Conservation (phyloP, 768 basidiomycete species). For the Suillus subalutaceus region DNA sequence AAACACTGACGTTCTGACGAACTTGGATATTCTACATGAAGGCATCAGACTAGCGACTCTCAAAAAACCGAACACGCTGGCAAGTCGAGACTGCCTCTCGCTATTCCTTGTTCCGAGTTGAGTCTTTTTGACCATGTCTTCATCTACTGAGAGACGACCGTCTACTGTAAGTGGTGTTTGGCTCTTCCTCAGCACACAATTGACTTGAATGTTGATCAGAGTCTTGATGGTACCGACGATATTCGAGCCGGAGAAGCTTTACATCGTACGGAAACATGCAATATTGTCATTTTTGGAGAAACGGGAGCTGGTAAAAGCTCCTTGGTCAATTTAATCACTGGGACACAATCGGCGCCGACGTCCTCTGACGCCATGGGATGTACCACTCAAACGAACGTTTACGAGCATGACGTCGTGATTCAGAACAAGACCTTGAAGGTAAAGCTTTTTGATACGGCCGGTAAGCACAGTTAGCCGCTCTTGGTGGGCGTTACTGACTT, state of each 20-base stretch:
- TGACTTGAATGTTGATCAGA: neutral
- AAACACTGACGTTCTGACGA: neutral
- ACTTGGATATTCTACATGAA: neutral
- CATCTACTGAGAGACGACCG: neutral
- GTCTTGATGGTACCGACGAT: neutral
- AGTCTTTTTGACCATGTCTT: neutral
- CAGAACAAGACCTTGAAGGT: slow-evolving; percentile 13
- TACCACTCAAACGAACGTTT: slow-evolving; percentile 12
- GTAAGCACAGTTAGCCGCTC: neutral
- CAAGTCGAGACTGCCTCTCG: neutral
- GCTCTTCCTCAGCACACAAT: neutral
- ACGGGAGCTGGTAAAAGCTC: slow-evolving; percentile 37
- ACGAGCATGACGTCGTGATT: neutral
- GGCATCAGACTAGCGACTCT: neutral
- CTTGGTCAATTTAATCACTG: slow-evolving; percentile 34
- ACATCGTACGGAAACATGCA: slow-evolving; percentile 8
- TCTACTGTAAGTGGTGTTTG: neutral
- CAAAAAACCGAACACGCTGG: neutral
- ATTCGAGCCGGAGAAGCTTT: neutral
- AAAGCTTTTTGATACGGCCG: slow-evolving; percentile 17
- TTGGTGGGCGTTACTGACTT: slow-evolving; percentile 22
- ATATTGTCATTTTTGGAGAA: slow-evolving; percentile 35
- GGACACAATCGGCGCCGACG: slow-evolving; percentile 33
- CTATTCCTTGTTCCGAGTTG: neutral
- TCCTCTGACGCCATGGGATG: slow-evolving; percentile 25